Conservation (phyloP, 768 basidiomycete species). For the Tricholoma furcatifolium region DNA sequence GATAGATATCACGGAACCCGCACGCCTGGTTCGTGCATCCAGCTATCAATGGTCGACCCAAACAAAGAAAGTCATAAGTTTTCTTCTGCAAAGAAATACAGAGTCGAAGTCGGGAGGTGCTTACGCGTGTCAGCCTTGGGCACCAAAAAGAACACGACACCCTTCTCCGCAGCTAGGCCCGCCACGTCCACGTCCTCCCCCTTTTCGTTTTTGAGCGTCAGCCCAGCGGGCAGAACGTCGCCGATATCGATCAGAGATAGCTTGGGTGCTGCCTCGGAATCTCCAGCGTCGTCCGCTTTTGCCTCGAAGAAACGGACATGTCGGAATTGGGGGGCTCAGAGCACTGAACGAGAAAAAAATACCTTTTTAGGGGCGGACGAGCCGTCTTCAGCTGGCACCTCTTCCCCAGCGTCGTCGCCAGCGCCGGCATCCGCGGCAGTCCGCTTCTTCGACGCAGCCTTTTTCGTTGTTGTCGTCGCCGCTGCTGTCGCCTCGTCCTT, state of each 20-base stretch:
- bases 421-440: conserved; percentile 31
- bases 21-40: conserved; percentile 95
- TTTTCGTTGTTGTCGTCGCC: conserved; percentile 23
- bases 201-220: conserved; percentile 83
- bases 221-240: conserved; percentile 66
- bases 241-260: conserved; percentile 62
- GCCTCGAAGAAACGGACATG: conserved; percentile 25
- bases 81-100: neutral
- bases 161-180: conserved; percentile 62
- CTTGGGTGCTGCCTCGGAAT: conserved; percentile 19
- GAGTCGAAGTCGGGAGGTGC: conserved; percentile 21
- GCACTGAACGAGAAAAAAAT: conserved; percentile 6
- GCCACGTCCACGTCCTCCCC: conserved; percentile 73
- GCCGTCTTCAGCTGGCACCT: conserved; percentile 29
- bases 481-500: conserved; percentile 24
- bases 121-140: conserved; percentile 85
- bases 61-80: neutral
- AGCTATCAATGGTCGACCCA: conserved; percentile 45
- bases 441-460: conserved; percentile 38
- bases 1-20: conserved; percentile 82
- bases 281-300: conserved; percentile 22
- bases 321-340: too few species aligned
- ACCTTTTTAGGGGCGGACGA: conserved; percentile 41
- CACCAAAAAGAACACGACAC: conserved; percentile 79
- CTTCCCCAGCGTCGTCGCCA: conserved; percentile 32